Evolutionary conservation across 176 grass and related monocot species (phyloP).

Genomic region (Zea luxurians): DNA sequence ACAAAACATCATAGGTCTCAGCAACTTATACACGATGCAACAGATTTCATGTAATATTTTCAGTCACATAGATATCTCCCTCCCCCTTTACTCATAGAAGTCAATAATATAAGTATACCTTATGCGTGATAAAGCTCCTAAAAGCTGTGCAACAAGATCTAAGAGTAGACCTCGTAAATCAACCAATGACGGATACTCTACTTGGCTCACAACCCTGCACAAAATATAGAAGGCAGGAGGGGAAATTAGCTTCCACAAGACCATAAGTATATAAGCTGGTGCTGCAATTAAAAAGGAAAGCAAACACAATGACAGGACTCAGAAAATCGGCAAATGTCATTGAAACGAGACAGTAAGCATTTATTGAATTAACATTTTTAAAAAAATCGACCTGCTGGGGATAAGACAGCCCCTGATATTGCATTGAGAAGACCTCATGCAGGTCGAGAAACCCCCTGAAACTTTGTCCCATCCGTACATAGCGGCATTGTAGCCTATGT

Average conservation of each 20-base stretch:
- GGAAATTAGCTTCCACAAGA: constrained; percentile 27
- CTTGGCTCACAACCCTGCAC: constrained; percentile 86
- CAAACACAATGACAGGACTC: not conserved
- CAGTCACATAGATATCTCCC: not conserved
- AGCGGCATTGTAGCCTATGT: too few relatives aligned
- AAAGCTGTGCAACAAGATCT: constrained; percentile 92
- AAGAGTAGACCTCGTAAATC: constrained; percentile 91
- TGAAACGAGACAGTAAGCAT: constrained; percentile 11
- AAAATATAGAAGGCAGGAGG: constrained; percentile 9
- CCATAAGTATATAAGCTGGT: constrained; percentile 6
- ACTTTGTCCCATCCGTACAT: too few relatives aligned
- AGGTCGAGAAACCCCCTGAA: too few relatives aligned
- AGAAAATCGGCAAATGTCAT: not conserved
- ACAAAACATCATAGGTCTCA: constrained; percentile 35
- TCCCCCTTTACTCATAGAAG: constrained; percentile 3
- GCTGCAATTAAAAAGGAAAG: constrained; percentile 16
- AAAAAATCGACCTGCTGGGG: too few relatives aligned
- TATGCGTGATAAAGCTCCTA: constrained; percentile 94
- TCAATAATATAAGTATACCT: constrained; percentile 55
- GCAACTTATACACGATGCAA: constrained; percentile 25
- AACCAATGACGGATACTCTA: constrained; percentile 97
- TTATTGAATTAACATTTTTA: not conserved
- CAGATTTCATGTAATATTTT: constrained; percentile 14
- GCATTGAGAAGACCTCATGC: too few relatives aligned
- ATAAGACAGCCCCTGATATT: too few relatives aligned